These are phyloP conservation scores for Endotrypanum monterogeii DNA, from an alignment of 208 protist species.

Conservation along the genomic window DNA sequence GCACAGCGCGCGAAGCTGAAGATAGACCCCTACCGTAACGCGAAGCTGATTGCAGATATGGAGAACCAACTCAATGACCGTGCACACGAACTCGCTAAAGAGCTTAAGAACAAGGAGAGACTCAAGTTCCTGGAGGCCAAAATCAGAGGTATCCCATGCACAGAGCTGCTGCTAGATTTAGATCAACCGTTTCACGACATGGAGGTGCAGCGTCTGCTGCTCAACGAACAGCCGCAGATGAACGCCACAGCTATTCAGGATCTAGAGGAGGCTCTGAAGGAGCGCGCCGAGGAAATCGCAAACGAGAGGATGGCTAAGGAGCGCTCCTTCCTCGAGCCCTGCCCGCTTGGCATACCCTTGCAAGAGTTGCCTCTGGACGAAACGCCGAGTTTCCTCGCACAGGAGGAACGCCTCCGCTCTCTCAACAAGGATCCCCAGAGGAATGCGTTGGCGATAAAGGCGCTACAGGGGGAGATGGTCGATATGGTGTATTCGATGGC, in stretches of 20 bases:
- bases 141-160: slow-evolving; percentile 55
- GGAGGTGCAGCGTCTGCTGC: slow-evolving; percentile 57
- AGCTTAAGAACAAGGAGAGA: slow-evolving; percentile 62
- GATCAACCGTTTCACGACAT: slow-evolving; percentile 65
- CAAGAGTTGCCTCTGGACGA: slow-evolving; percentile 66
- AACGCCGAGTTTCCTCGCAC: slow-evolving; percentile 46
- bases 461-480: slow-evolving; percentile 57
- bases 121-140: slow-evolving; percentile 54
- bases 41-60: slow-evolving; percentile 50
- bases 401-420: slow-evolving; percentile 64
- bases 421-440: slow-evolving; percentile 49
- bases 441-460: slow-evolving; percentile 48
- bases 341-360: slow-evolving; percentile 62
- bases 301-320: slow-evolving; percentile 56
- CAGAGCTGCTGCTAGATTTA: slow-evolving; percentile 53
- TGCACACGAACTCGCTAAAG: slow-evolving; percentile 52
- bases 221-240: slow-evolving; percentile 47
- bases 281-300: slow-evolving; percentile 63
- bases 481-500: slow-evolving; percentile 54
- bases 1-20: slow-evolving; percentile 54
- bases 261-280: slow-evolving; percentile 73
- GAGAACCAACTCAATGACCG: slow-evolving; percentile 65
- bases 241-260: slow-evolving; percentile 56
- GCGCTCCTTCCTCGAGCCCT: slow-evolving; percentile 64
- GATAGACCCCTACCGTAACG: slow-evolving; percentile 50